Conservation (phyloP, 352 stramenopile species). For the Phytophthora pluvialis region DNA sequence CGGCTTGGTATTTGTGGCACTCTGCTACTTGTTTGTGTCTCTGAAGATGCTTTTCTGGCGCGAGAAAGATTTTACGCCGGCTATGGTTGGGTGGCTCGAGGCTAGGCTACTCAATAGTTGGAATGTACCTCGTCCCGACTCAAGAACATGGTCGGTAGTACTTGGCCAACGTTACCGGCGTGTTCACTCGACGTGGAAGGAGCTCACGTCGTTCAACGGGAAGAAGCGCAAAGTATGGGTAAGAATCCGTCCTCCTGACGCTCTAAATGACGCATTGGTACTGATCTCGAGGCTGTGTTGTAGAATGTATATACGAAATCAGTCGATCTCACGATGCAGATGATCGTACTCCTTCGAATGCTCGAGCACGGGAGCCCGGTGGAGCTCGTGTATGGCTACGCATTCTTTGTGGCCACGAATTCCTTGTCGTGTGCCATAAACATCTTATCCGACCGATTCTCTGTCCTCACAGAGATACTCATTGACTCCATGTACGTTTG, state of each 20-base stretch:
- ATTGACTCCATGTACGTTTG: constrained; percentile 32
- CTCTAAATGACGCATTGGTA: too few relatives aligned
- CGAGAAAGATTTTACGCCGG: constrained; percentile 9
- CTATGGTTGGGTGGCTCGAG: constrained; percentile 4
- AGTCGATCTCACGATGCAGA: too few relatives aligned
- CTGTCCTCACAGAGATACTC: constrained; percentile 28
- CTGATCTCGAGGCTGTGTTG: too few relatives aligned
- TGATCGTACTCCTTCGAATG: too few relatives aligned
- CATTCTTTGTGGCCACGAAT: constrained; percentile 25
- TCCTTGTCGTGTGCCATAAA: constrained; percentile 22
- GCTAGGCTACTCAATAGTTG: constrained; percentile 8
- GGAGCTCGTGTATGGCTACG: constrained; percentile 13
- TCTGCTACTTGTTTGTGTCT: constrained; percentile 21
- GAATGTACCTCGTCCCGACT: background rate
- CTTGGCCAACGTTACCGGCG: constrained; percentile 5
- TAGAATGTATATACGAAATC: too few relatives aligned
- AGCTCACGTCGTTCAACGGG: constrained; percentile 30
- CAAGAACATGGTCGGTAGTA: constrained; percentile 8
- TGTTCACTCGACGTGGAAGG: constrained; percentile 4
- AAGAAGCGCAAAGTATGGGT: constrained; percentile 33
- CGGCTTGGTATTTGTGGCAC: constrained; percentile 1
- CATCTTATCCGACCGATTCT: constrained; percentile 20
- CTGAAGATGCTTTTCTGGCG: constrained; percentile 28
- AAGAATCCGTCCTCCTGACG: too few relatives aligned
- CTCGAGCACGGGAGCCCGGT: constrained; percentile 18